These are phyloP conservation scores for Neofusicoccum sp. DNA, from an alignment of 2,329 filamentous ascomycete species.

Conservation along the genomic window DNA sequence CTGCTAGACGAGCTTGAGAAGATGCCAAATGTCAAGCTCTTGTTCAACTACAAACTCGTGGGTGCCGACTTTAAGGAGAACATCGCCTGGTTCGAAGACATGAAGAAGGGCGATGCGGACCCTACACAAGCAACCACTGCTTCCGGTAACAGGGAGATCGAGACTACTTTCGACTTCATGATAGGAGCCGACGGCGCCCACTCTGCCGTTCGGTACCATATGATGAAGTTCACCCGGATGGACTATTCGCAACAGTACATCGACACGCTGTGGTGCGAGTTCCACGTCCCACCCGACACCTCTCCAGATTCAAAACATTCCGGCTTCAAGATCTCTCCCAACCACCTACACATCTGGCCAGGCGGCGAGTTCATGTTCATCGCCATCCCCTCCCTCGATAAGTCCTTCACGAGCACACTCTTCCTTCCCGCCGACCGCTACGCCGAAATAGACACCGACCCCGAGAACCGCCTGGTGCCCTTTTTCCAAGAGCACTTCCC, in stretches of 20 bases:
- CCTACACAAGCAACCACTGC: slow-evolving; percentile 22
- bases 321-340: slow-evolving; percentile 77
- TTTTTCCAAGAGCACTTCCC: slow-evolving; percentile 88
- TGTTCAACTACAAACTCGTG: slow-evolving; percentile 91
- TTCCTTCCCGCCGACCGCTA: slow-evolving; percentile 78
- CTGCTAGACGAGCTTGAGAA: slow-evolving; percentile 80
- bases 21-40: slow-evolving; percentile 84
- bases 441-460: slow-evolving; percentile 62
- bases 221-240: slow-evolving; percentile 94
- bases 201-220: slow-evolving; percentile 82
- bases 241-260: slow-evolving; percentile 94
- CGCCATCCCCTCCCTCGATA: slow-evolving; percentile 84
- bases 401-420: slow-evolving; percentile 90
- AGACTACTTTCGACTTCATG: slow-evolving; percentile 85
- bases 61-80: slow-evolving; percentile 78
- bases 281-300: slow-evolving; percentile 65
- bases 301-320: slow-evolving; percentile 34
- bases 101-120: slow-evolving; percentile 24
- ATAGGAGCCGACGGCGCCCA: slow-evolving; percentile 95
- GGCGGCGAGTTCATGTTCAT: slow-evolving; percentile 97
- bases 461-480: slow-evolving; percentile 55
- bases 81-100: slow-evolving; percentile 81
- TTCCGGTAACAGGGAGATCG: slow-evolving; percentile 60
- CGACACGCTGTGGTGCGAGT: slow-evolving; percentile 96
- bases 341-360: slow-evolving; percentile 97